Evolutionary conservation across 768 basidiomycete species (phyloP), one percentile per base, ranked within the genome.

Genomic region (Leccinellum luteum): DNA sequence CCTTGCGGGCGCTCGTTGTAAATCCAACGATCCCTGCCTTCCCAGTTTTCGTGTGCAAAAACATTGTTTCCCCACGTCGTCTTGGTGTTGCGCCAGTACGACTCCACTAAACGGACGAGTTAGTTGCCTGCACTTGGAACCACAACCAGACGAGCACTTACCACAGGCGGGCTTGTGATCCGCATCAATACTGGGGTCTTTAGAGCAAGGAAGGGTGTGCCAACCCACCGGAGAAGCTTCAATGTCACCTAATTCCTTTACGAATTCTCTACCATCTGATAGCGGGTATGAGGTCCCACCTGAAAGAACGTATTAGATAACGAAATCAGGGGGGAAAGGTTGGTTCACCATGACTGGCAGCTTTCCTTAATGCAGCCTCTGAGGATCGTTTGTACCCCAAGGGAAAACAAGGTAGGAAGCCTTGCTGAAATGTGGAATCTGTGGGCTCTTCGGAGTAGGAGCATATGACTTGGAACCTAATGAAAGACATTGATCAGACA

Each of bases 11-110:
- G 90, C 68, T 85, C 85, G 74, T 97, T 97, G 66, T 78, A 56
- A 21, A 86, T 69, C 78, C 79, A 94, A 2, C 63, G 52, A 63
- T 85, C 86, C 66, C 75, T 79, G 34, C 92, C 91, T 53, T 86
- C 83, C 86, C 89, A 92, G 72, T 95, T 92, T 82, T 98, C 96
- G 64, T 98, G 96, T 1, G 94, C 91, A 64, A 94, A 93, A 58
- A 93, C 89, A 61, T 94, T 94, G 78, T n/a, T n/a, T n/a, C n/a
- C n/a, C n/a, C n/a, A n/a, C n/a, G n/a, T 97, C 1, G 87, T 91
- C n/a, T 88, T 86, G 32, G 85, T 89, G 68, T 89, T 89, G 55
- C 78, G 76, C 73, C 76, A 85, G 60, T 78, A 76, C 12, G 72
- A 67, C 56, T 66, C 51, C 52, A 49, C 57, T 66, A 35, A 63